A percentile compares a stretch with the other conserved stretches of the same genome.
These are phyloP conservation scores for Cinchona pubescens DNA, from an alignment of 257 asterid genomes.

Conservation along the genomic window DNA sequence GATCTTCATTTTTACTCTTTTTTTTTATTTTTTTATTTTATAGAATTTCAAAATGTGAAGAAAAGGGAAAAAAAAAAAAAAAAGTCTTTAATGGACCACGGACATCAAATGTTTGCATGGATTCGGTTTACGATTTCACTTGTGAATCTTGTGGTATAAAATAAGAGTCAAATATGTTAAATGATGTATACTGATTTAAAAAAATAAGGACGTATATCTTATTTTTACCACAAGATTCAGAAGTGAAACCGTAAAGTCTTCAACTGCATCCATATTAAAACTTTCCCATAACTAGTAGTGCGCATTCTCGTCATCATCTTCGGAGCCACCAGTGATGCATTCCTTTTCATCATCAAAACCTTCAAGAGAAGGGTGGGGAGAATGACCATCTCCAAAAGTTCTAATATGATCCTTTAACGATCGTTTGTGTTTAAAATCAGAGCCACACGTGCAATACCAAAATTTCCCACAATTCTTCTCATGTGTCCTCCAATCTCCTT, in stretches of 20 bases:
- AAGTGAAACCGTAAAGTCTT: too few relatives aligned
- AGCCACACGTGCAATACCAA: conserved; percentile 86
- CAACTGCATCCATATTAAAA: too few relatives aligned
- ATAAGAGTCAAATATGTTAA: too few relatives aligned
- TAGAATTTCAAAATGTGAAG: not conserved
- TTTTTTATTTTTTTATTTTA: not conserved
- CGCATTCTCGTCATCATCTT: conserved; percentile 33
- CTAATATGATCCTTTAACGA: conserved; percentile 83
- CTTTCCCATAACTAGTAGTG: conserved; percentile 7
- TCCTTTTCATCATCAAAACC: conserved; percentile 51
- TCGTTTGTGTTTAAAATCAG: conserved; percentile 85
- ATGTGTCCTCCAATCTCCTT: conserved; percentile 94
- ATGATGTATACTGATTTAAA: too few relatives aligned
- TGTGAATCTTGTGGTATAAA: too few relatives aligned
- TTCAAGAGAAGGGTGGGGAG: conserved; percentile 58
- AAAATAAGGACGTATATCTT: too few relatives aligned
- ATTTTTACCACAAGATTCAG: too few relatives aligned
- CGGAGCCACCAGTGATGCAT: conserved; percentile 46
- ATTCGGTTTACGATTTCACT: too few relatives aligned
- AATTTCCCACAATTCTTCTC: conserved; percentile 91
- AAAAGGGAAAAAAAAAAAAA: not conserved
- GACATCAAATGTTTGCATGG: too few relatives aligned
- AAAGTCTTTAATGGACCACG: not conserved
- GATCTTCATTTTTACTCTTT: not conserved
- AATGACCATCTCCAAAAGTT: conserved; percentile 74